Evolutionary conservation across 257 asterid genomes (phyloP).

Genomic region (Avicennia marina): DNA sequence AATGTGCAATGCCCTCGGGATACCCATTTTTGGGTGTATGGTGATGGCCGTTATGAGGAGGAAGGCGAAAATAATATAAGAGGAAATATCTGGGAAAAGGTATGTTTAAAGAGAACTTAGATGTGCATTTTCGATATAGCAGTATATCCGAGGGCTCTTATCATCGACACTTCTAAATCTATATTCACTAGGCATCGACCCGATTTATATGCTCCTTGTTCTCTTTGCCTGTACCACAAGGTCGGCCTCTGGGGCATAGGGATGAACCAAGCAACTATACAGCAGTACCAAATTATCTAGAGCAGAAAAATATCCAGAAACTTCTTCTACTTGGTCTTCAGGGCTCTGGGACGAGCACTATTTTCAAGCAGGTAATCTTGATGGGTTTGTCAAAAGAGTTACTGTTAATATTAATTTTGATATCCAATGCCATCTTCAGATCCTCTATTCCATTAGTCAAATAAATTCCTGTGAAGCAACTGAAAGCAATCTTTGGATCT

Average conservation of each 20-base stretch:
- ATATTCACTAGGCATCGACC: slow-evolving; percentile 62
- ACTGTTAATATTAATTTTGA: not conserved
- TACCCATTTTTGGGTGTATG: slow-evolving; percentile 98
- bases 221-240: slow-evolving; percentile 89
- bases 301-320: slow-evolving; percentile 73
- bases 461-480: not conserved
- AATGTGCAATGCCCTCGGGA: slow-evolving; percentile 97
- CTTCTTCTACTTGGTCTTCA: slow-evolving; percentile 82
- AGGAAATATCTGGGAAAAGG: slow-evolving; percentile 99
- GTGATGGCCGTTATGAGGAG: slow-evolving; percentile 96
- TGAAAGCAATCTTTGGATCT: too few relatives aligned
- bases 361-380: slow-evolving; percentile 78
- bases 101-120: slow-evolving; percentile 17
- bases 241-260: slow-evolving; percentile 61
- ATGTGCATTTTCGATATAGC: slow-evolving; percentile 1
- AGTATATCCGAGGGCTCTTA: not conserved
- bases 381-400: not conserved
- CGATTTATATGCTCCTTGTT: slow-evolving; percentile 81
- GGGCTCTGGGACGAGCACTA: slow-evolving; percentile 95
- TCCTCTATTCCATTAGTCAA: not conserved
- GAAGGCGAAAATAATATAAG: slow-evolving; percentile 98
- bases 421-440: not conserved
- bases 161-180: slow-evolving; percentile 13
- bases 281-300: slow-evolving; percentile 64
- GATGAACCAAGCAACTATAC: slow-evolving; percentile 78